These are phyloP conservation scores for Penicillium canariense DNA, from an alignment of 495 filamentous ascomycete species.

Conservation along the genomic window DNA sequence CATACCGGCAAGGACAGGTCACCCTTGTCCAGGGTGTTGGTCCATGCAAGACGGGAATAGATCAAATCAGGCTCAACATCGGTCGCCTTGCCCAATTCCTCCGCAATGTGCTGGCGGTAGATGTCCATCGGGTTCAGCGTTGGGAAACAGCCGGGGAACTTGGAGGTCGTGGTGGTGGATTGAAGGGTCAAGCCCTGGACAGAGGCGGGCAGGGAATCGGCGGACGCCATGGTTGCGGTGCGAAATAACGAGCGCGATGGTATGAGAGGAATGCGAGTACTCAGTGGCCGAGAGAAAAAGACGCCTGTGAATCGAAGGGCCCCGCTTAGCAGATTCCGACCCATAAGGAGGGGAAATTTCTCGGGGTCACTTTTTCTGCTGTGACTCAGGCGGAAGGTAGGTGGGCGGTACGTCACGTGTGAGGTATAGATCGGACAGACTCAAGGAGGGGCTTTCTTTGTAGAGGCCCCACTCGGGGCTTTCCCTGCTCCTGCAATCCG, in stretches of 20 bases:
- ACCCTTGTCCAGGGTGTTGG: slow-evolving; percentile 80
- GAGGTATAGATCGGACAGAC: not conserved
- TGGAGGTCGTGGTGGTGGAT: slow-evolving; percentile 37
- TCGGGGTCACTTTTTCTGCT: slow-evolving; percentile 33
- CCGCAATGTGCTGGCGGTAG: slow-evolving; percentile 79
- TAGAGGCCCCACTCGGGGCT: not conserved
- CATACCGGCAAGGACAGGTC: slow-evolving; percentile 73
- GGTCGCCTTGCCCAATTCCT: slow-evolving; percentile 67
- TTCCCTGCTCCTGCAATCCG: not conserved
- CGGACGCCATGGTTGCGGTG: slow-evolving; percentile 34
- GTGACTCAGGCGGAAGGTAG: slow-evolving; percentile 28
- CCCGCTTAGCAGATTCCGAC: slow-evolving; percentile 45
- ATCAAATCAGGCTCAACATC: slow-evolving; percentile 74
- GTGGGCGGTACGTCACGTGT: slow-evolving; percentile 35
- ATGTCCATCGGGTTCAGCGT: slow-evolving; percentile 81
- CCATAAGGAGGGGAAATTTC: slow-evolving; percentile 40
- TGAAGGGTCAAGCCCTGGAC: slow-evolving; percentile 43
- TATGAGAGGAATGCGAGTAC: slow-evolving; percentile 2
- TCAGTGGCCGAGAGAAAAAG: slow-evolving; percentile 24
- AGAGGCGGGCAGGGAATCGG: slow-evolving; percentile 32
- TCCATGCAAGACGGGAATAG: slow-evolving; percentile 77
- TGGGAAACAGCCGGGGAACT: slow-evolving; percentile 53
- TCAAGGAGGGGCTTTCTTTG: too few species aligned
- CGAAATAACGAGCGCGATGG: slow-evolving; percentile 8
- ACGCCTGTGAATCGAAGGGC: slow-evolving; percentile 40